Conservation (phyloP, 371 early-diverging fungal species). For the Umbelopsis sp. region DNA sequence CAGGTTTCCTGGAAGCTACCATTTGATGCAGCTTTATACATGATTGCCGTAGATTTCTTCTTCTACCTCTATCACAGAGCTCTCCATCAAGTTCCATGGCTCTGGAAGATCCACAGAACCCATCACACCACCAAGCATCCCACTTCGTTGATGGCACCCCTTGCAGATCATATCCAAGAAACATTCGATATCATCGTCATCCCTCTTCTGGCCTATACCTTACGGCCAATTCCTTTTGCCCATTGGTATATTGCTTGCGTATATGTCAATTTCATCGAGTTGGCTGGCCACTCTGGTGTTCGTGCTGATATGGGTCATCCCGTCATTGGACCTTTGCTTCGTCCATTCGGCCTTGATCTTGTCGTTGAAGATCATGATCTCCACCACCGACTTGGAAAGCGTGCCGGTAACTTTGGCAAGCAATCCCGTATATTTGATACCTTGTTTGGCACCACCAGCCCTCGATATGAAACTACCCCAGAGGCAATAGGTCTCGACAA, state of each 20-base stretch:
- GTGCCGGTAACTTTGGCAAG: constrained; percentile 19
- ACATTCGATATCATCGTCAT: constrained; percentile 9
- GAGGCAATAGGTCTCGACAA: constrained; percentile 14
- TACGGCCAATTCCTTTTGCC: constrained; percentile 11
- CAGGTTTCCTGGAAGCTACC: constrained; percentile 3
- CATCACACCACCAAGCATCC: constrained; percentile 20
- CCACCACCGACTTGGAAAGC: constrained; percentile 17
- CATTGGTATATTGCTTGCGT: constrained; percentile 15
- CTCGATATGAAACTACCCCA: constrained; percentile 7
- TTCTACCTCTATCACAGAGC: constrained; percentile 17
- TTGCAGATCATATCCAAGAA: constrained; percentile 20
- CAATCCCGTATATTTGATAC: constrained; percentile 20
- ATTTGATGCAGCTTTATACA: constrained; percentile 11
- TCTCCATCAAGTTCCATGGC: constrained; percentile 14
- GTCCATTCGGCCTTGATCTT: constrained; percentile 17
- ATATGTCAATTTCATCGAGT: constrained; percentile 16
- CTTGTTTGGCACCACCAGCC: constrained; percentile 1
- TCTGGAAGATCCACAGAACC: constrained; percentile 19
- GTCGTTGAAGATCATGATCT: constrained; percentile 19
- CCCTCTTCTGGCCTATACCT: constrained; percentile 6
- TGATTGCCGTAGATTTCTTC: constrained; percentile 13
- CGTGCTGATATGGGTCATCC: constrained; percentile 14
- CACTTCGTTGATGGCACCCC: constrained; percentile 18
- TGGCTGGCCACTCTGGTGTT: constrained; percentile 20
- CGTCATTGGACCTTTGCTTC: not conserved